These are phyloP conservation scores for Russula dissimulans DNA, from an alignment of 768 basidiomycete genomes.

Conservation along the genomic window DNA sequence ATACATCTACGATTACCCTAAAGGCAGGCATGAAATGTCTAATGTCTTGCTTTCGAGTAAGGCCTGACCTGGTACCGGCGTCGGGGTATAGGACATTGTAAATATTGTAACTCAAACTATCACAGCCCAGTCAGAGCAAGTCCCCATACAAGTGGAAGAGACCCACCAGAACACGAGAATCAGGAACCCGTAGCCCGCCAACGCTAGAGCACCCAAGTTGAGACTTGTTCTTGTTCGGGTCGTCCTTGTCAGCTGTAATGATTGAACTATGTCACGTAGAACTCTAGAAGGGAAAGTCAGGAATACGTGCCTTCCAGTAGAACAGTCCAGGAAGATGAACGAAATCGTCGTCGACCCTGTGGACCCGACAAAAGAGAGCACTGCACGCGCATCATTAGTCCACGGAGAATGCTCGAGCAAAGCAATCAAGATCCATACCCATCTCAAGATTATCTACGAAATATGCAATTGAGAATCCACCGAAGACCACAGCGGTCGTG, in stretches of 20 bases:
- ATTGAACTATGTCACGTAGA: not conserved
- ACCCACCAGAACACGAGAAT: constrained; percentile 86
- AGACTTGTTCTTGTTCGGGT: constrained; percentile 46
- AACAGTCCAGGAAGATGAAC: constrained; percentile 92
- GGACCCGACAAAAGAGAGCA: constrained; percentile 92
- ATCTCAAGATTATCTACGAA: constrained; percentile 69
- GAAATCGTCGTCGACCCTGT: constrained; percentile 96
- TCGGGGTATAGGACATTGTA: constrained; percentile 47
- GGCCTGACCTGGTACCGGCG: not conserved
- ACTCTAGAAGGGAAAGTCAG: not conserved
- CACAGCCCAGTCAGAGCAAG: constrained; percentile 11
- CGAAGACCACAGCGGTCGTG: constrained; percentile 53
- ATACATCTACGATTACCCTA: too few species aligned
- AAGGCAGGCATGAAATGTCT: too few species aligned
- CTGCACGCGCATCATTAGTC: constrained; percentile 32
- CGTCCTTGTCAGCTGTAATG: constrained; percentile 54
- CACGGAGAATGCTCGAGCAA: not conserved
- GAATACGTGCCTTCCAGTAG: constrained; percentile 71
- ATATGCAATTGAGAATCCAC: constrained; percentile 67
- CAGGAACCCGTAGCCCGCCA: constrained; percentile 65
- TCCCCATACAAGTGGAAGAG: not conserved
- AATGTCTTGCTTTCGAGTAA: not conserved
- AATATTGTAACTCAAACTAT: constrained; percentile 71
- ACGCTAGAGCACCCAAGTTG: constrained; percentile 49
- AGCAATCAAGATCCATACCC: constrained; percentile 37